These are phyloP conservation scores for Leptographium radiaticola DNA, from an alignment of 2,329 filamentous ascomycete species.

Conservation along the genomic window DNA sequence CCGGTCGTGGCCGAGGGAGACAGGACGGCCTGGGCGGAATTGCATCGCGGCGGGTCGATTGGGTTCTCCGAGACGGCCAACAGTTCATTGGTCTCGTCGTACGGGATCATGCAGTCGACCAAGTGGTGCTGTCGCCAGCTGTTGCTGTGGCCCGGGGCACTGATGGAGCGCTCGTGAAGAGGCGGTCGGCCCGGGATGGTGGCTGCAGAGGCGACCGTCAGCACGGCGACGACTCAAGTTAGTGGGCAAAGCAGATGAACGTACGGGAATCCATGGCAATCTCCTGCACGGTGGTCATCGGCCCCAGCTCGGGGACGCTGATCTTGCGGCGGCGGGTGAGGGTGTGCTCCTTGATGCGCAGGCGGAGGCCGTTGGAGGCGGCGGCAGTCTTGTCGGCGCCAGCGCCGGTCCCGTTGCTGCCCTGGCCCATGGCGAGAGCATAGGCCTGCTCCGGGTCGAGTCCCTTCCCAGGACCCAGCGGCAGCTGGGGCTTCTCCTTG, in stretches of 20 bases:
- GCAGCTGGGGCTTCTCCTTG: slow-evolving; percentile 32
- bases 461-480: slow-evolving; percentile 26
- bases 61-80: slow-evolving; percentile 12
- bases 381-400: background rate
- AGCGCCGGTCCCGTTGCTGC: slow-evolving; percentile 1
- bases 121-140: slow-evolving; percentile 33
- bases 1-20: background rate
- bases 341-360: slow-evolving; percentile 45
- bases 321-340: slow-evolving; percentile 46
- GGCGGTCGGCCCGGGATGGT: slow-evolving; percentile 54
- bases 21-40: slow-evolving; percentile 11
- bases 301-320: slow-evolving; percentile 50
- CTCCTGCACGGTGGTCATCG: slow-evolving; percentile 58
- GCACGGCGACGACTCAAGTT: background rate
- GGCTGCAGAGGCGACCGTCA: slow-evolving; percentile 25
- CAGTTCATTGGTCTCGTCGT: slow-evolving; percentile 21
- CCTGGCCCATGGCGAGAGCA: slow-evolving; percentile 27
- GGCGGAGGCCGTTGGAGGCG: slow-evolving; percentile 22
- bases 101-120: slow-evolving; percentile 21
- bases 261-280: slow-evolving; percentile 57
- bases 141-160: slow-evolving; percentile 40
- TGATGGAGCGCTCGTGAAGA: slow-evolving; percentile 50
- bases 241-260: slow-evolving; percentile 15
- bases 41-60: slow-evolving; percentile 12
- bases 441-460: slow-evolving; percentile 38